Evolutionary conservation across 2,329 filamentous ascomycete species (phyloP).

Genomic region (Hirsutella thompsonii): DNA sequence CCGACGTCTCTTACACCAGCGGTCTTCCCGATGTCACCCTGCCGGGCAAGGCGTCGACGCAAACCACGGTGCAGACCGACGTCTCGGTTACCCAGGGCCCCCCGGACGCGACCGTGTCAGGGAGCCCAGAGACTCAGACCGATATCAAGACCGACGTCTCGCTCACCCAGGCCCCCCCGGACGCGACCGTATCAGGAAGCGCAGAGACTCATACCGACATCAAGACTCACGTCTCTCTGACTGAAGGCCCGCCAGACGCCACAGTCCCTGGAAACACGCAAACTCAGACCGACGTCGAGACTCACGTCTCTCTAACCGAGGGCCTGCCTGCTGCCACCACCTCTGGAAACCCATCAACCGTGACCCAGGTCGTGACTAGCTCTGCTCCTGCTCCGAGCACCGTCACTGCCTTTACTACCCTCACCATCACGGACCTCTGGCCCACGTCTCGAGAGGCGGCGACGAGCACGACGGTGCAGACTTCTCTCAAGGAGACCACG

Average conservation of each 20-base stretch:
- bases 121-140: constrained; percentile 16
- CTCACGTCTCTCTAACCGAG: constrained; percentile 10
- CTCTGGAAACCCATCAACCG: constrained; percentile 17
- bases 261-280: constrained; percentile 17
- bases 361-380: constrained; percentile 15
- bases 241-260: constrained; percentile 11
- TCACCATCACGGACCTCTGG: constrained; percentile 19
- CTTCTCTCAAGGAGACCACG: constrained; percentile 9
- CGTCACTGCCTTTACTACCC: constrained; percentile 9
- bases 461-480: background rate
- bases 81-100: constrained; percentile 10
- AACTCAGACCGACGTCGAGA: constrained; percentile 17
- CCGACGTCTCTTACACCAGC: constrained; percentile 6
- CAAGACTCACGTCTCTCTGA: constrained; percentile 10
- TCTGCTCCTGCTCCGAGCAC: constrained; percentile 6
- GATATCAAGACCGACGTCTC: constrained; percentile 14
- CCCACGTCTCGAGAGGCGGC: constrained; percentile 3
- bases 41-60: constrained; percentile 12
- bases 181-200: constrained; percentile 18
- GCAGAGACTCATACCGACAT: constrained; percentile 18
- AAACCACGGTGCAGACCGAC: constrained; percentile 10
- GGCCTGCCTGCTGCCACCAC: constrained; percentile 15
- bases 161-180: constrained; percentile 16
- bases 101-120: constrained; percentile 15
- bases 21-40: constrained; percentile 14